Base-by-base conservation (phyloP, 2,329 filamentous ascomycete genomes). In the Penicillium vulpinum region DNA sequence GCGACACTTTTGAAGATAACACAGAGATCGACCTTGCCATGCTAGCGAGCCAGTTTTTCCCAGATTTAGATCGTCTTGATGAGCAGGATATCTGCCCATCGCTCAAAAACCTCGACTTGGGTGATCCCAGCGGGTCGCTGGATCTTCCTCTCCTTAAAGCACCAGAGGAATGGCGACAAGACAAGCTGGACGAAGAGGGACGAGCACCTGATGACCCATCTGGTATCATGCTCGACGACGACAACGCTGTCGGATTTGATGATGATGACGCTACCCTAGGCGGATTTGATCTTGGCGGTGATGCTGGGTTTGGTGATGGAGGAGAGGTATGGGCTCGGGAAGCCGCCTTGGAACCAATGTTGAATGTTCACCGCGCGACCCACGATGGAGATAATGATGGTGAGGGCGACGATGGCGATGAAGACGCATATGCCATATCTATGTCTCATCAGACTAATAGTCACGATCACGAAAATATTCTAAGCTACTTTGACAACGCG, bases 401-500 rank as follows among this genome's bases (percentile, higher is more conserved):
- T 29, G 76, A 75, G 16, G 78, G 77, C 9, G 80, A 78, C 6
- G 85, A 88, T 57, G 86, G 88, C 33, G 85, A 85, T 50, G 87
- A 87, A 36, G 86, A 87, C 54, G 85, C 90, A 61, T 97, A 91
- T 70, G 82, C 88, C 24, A 84, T 97, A 8, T 89, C 89, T n/a
- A 86, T 96, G 78, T 85, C 85, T 39, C 88, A 89, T 65, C 82
- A 84, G 50, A 85, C 86, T 53, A 81, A 82, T 49, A 90, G 91
- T 57, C 77, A 76, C 41, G 80, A 88, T 72, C 92, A 97, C 70
- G 91, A 97, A 66, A 93, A 96, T 67, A 96, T 99, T 56, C 83
- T 99, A n/a, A 89, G 90, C 70, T 99, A 97, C 78, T 99, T 99
- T 70, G 94, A 99, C 73, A 91, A 96, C 69, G 92, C 93, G 2